Evolutionary conservation across 345 rosid genomes (phyloP).

Genomic region (Punica granatum): DNA sequence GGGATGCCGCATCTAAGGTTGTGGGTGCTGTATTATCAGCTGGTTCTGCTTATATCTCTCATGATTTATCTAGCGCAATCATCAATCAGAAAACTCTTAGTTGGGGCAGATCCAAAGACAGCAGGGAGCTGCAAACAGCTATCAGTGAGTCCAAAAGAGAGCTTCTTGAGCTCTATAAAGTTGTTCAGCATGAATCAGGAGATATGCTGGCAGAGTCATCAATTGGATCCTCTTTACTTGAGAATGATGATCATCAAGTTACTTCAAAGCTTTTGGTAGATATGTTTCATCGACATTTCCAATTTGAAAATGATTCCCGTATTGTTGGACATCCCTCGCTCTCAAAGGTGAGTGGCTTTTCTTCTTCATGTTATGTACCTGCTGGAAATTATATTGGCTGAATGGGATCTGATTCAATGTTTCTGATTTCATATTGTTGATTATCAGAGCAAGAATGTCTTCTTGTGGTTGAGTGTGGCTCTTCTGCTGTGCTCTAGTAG

Average conservation of each 20-base stretch:
- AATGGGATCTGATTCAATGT: constrained; percentile 7
- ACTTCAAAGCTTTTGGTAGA: constrained; percentile 67
- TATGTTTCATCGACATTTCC: constrained; percentile 35
- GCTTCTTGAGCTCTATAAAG: constrained; percentile 43
- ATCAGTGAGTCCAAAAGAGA: constrained; percentile 44
- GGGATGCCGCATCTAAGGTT: constrained; percentile 43
- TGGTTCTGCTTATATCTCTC: constrained; percentile 45
- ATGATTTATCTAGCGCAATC: constrained; percentile 29
- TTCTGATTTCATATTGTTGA: constrained; percentile 21
- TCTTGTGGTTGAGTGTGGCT: constrained; percentile 63
- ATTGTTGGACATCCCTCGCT: constrained; percentile 37
- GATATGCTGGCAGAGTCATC: constrained; percentile 32
- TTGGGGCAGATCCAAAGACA: constrained; percentile 27
- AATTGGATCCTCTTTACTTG: constrained; percentile 37
- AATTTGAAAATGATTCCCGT: constrained; percentile 33
- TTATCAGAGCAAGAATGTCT: constrained; percentile 60
- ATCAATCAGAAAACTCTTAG: constrained; percentile 34
- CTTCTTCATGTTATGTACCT: not conserved
- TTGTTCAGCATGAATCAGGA: constrained; percentile 32
- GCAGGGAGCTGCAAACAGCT: constrained; percentile 34
- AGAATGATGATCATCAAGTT: constrained; percentile 41
- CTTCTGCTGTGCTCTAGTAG: constrained; percentile 74
- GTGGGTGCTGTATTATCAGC: constrained; percentile 42
- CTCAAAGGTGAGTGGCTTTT: constrained; percentile 40
- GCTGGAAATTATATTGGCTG: not conserved